Base-by-base conservation (phyloP, 345 rosid species). In the Alliaria petiolata region DNA sequence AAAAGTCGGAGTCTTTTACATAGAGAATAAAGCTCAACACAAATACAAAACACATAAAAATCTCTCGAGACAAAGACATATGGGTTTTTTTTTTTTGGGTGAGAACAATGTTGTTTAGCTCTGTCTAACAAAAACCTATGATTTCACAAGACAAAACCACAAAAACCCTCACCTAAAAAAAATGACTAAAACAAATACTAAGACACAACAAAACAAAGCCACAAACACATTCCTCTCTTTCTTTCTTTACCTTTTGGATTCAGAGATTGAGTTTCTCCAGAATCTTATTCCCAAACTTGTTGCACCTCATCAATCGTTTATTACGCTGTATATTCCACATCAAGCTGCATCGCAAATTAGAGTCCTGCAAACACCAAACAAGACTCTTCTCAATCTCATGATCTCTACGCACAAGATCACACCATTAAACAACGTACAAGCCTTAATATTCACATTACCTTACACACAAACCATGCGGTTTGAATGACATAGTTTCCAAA, bases 401-500 rank as follows among this genome's bases (percentile, higher is more conserved):
- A 44, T 35, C 36, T 53, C 34, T 28, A 14, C 13, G 7, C 43
- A 22, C 4, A 65, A 16, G 35, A 19, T 9, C 35, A 28, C 31
- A 0, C 11, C 56, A n/a, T 14, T n/a, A 46, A n/a, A 19, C 63
- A 54, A 28, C 1, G 4, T 16, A 15, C 1, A 11, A 3, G 13
- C 19, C 2, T 54, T 31, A 25, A 31, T 31, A 47, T 49, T n/a
- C 46, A n/a, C n/a, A 2, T 33, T 76, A 92, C 98, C 90, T 76
- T 69, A 15, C 91, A 79, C 8, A 71, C 82, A 17, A 19, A n/a
- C 68, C 87, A 75, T 51, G 93, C 95, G 0, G 80, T 62, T 60
- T 89, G 95, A 68, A 86, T 79, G 44, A 88, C 97, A 69, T 74
- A 93, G 80, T 90, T 93, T 22, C 95, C 98, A 47, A 19, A 88